A percentile compares a stretch with the other conserved stretches of the same genome.
phyloP scores from a whole-genome alignment of 306 rosid species.

The Ceratonia siliqua region DNA sequence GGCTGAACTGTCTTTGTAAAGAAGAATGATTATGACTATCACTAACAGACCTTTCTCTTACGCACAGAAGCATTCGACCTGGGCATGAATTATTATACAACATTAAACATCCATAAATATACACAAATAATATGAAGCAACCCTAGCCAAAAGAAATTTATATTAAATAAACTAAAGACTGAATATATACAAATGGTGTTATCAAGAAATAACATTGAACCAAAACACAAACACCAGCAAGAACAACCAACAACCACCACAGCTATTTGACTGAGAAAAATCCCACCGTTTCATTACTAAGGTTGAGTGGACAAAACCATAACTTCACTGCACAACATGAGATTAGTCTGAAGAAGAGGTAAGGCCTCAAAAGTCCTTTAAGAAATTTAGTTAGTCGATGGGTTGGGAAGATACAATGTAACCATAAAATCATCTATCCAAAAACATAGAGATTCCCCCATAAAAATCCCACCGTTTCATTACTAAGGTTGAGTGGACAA shows the following conservation, averaged over 20 bases:
- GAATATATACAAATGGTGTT: neutral
- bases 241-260: slow-evolving; percentile 15
- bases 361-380: neutral
- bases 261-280: neutral
- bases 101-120: slow-evolving; percentile 23
- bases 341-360: neutral
- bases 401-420: neutral
- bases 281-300: neutral
- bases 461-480: neutral
- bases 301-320: neutral
- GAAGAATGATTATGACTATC: slow-evolving; percentile 73
- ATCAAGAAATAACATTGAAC: neutral
- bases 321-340: neutral
- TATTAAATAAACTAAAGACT: neutral
- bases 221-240: slow-evolving; percentile 7
- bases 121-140: neutral
- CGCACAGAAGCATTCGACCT: slow-evolving; percentile 99
- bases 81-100: slow-evolving; percentile 40
- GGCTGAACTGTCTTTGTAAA: slow-evolving; percentile 68
- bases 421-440: neutral
- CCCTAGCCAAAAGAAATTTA: neutral
- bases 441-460: too few species aligned
- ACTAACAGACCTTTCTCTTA: slow-evolving; percentile 72
- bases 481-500: neutral
- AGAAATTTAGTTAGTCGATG: neutral